Conservation (phyloP, 495 filamentous ascomycete species). For the Tuber borchii region DNA sequence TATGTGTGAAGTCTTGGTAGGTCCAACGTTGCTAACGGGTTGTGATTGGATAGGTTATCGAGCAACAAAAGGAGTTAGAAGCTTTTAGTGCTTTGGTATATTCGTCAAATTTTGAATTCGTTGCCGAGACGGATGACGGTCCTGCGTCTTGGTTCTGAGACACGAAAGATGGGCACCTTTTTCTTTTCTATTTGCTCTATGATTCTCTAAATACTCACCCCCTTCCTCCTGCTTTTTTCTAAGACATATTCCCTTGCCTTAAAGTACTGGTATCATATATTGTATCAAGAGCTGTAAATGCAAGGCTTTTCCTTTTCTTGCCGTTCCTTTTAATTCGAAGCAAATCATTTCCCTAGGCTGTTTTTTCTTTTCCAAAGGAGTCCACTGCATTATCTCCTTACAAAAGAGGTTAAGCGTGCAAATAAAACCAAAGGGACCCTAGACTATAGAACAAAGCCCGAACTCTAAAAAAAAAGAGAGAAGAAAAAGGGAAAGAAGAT, state of each 20-base stretch:
- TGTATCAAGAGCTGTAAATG: background rate
- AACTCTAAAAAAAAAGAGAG: constrained; percentile 24
- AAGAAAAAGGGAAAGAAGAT: background rate
- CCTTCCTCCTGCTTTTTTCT: constrained; percentile 5
- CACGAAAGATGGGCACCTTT: background rate
- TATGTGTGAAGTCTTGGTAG: constrained; percentile 33
- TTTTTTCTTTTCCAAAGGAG: constrained; percentile 14
- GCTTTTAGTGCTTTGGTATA: constrained; percentile 93
- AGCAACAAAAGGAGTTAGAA: constrained; percentile 76
- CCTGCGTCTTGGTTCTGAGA: constrained; percentile 20
- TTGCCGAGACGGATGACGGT: constrained; percentile 30
- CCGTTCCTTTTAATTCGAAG: background rate
- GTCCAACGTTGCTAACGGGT: constrained; percentile 16
- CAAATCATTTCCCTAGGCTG: background rate
- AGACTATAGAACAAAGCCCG: constrained; percentile 26
- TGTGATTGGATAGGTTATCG: constrained; percentile 51
- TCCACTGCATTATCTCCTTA: constrained; percentile 29
- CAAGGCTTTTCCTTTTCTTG: background rate
- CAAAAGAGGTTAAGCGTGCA: constrained; percentile 22
- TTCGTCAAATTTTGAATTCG: constrained; percentile 63
- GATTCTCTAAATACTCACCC: constrained; percentile 4
- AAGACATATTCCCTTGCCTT: constrained; percentile 3
- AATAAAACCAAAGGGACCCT: constrained; percentile 19
- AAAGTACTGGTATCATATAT: background rate
- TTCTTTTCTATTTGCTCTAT: background rate